phyloP scores from a whole-genome alignment of 768 basidiomycete genomes.

The Artomyces pyxidatus region DNA sequence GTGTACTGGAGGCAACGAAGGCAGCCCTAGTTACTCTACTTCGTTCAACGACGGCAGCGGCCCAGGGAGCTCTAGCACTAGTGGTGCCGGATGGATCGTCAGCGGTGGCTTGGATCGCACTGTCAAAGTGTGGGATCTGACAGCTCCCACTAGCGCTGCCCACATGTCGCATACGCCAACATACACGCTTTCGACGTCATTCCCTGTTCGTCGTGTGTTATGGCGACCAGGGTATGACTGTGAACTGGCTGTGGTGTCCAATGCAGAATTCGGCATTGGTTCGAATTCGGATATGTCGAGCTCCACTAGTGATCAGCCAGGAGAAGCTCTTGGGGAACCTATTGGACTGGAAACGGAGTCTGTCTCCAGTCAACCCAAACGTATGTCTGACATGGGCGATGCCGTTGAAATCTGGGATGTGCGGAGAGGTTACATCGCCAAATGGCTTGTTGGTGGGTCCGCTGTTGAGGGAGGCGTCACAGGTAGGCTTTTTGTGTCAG shows the following conservation, averaged over 20 bases:
- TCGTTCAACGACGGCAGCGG: slow-evolving; percentile 5
- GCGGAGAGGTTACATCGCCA: slow-evolving; percentile 69
- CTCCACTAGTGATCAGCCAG: neutral
- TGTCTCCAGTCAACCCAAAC: slow-evolving; percentile 2
- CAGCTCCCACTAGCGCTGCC: slow-evolving; percentile 29
- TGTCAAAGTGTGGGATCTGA: slow-evolving; percentile 79
- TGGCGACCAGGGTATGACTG: slow-evolving; percentile 77
- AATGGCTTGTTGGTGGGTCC: slow-evolving; percentile 67
- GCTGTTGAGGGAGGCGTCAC: slow-evolving; percentile 65
- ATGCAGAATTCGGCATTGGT: slow-evolving; percentile 41
- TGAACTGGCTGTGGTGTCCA: slow-evolving; percentile 68
- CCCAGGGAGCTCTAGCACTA: slow-evolving; percentile 3
- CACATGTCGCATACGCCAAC: slow-evolving; percentile 57
- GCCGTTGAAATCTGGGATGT: slow-evolving; percentile 84
- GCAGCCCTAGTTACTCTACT: slow-evolving; percentile 6
- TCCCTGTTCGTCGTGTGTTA: slow-evolving; percentile 60
- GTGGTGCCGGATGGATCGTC: slow-evolving; percentile 58
- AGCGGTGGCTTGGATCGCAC: slow-evolving; percentile 74
- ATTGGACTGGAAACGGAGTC: slow-evolving; percentile 6
- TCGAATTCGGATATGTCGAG: slow-evolving; percentile 19
- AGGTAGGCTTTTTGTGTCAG: slow-evolving; percentile 35
- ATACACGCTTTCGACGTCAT: slow-evolving; percentile 69
- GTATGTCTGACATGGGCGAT: slow-evolving; percentile 34
- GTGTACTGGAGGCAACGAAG: slow-evolving; percentile 34
- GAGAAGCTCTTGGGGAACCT: slow-evolving; percentile 6